A percentile compares a stretch with the other conserved stretches of the same genome.
Conservation (phyloP, 2,329 filamentous ascomycete genomes). For the Chrysosphaeria jannelii region DNA sequence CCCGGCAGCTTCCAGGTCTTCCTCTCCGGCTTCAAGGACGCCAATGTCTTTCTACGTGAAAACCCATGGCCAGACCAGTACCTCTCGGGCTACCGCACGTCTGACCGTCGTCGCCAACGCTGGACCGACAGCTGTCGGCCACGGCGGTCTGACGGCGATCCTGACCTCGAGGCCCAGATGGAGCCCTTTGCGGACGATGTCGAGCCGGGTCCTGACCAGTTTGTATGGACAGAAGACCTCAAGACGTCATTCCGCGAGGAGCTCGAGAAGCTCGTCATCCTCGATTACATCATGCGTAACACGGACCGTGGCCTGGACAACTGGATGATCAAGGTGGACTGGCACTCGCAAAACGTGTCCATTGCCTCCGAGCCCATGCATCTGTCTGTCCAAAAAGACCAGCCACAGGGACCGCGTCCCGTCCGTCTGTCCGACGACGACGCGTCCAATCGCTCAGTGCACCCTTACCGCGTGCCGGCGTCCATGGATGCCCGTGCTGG, state of each 20-base stretch:
- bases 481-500: constrained; percentile 49
- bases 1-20: constrained; percentile 94
- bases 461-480: constrained; percentile 43
- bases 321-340: constrained; percentile 98
- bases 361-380: constrained; percentile 56
- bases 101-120: constrained; percentile 28
- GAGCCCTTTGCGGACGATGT: constrained; percentile 4
- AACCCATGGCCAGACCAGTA: constrained; percentile 93
- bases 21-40: constrained; percentile 86
- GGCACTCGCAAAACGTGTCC: constrained; percentile 50
- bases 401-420: constrained; percentile 20
- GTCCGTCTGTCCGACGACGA: constrained; percentile 19
- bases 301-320: constrained; percentile 91
- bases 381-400: constrained; percentile 26
- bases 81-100: constrained; percentile 34
- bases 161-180: constrained; percentile 1
- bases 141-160: background rate
- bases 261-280: constrained; percentile 81
- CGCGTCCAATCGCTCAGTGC: constrained; percentile 12
- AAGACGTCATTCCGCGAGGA: constrained; percentile 88
- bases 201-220: constrained; percentile 15
- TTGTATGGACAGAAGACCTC: constrained; percentile 63
- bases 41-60: constrained; percentile 79
- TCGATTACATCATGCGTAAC: constrained; percentile 98
- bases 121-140: constrained; percentile 71